Conservation (phyloP, 495 filamentous ascomycete genomes). For the Penicillium soppii region DNA sequence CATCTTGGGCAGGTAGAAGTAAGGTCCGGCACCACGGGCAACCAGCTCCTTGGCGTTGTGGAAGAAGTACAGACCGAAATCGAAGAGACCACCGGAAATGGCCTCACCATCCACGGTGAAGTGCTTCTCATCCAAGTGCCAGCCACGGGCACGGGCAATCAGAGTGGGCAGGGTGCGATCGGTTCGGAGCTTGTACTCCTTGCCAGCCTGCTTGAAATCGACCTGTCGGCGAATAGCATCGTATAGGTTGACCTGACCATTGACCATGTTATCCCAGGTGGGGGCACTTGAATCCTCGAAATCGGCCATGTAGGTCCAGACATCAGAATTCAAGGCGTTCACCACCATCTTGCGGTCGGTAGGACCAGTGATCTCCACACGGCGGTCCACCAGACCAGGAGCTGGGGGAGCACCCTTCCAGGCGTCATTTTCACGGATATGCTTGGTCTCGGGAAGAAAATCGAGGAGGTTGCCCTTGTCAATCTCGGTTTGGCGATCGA, state of each 20-base stretch:
- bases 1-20: conserved; percentile 99
- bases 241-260: conserved; percentile 97
- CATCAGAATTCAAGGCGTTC: conserved; percentile 94
- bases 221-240: conserved; percentile 93
- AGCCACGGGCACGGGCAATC: conserved; percentile 84
- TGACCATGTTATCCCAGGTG: conserved; percentile 99
- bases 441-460: conserved; percentile 94
- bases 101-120: conserved; percentile 94
- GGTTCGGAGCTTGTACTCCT: conserved; percentile 96
- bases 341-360: conserved; percentile 99
- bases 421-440: conserved; percentile 90
- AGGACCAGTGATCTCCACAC: conserved; percentile 98
- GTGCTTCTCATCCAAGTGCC: conserved; percentile 98
- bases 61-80: conserved; percentile 99
- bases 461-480: conserved; percentile 90
- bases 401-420: conserved; percentile 96
- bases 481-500: conserved; percentile 87
- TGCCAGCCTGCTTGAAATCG: conserved; percentile 93
- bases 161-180: conserved; percentile 78
- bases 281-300: conserved; percentile 98
- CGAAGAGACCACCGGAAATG: conserved; percentile 90
- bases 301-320: conserved; percentile 99
- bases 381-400: conserved; percentile 87
- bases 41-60: conserved; percentile 94
- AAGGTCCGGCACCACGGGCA: conserved; percentile 80